phyloP scores from a whole-genome alignment of 1,284 basidiomycete genomes.

The Microbotryum saponariae region DNA sequence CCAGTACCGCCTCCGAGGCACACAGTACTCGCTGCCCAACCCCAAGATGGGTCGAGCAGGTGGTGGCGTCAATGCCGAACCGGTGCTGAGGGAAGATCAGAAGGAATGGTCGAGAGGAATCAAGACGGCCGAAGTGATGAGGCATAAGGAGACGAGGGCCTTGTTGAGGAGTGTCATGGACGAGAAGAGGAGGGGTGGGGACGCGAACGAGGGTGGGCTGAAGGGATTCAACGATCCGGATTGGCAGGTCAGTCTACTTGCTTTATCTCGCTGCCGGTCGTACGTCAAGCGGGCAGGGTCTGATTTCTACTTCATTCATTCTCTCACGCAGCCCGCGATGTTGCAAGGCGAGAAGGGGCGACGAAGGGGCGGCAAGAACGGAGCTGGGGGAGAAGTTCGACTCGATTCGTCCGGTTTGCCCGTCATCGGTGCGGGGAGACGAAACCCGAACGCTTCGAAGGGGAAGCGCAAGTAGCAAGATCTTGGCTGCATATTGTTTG shows the following conservation, averaged over 20 bases:
- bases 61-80: conserved; percentile 42
- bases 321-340: conserved; percentile 67
- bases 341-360: conserved; percentile 64
- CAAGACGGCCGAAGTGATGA: conserved; percentile 61
- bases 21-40: conserved; percentile 84
- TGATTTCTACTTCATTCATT: neutral
- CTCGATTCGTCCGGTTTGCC: conserved; percentile 54
- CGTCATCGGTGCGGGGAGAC: conserved; percentile 69
- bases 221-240: conserved; percentile 92
- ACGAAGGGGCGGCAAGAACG: conserved; percentile 55
- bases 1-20: conserved; percentile 86
- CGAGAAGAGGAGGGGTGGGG: conserved; percentile 44
- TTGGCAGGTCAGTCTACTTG: conserved; percentile 39
- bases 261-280: neutral
- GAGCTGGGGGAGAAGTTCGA: conserved; percentile 49
- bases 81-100: conserved; percentile 87
- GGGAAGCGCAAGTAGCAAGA: conserved; percentile 42
- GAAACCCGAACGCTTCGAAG: conserved; percentile 74
- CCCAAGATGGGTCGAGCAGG: conserved; percentile 72
- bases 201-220: conserved; percentile 43
- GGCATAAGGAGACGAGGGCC: conserved; percentile 67
- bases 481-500: neutral
- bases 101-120: conserved; percentile 73
- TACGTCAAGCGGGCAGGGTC: neutral
- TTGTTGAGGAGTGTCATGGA: conserved; percentile 54